Percentiles rank a stretch among this genome's conserved stretches.
phyloP scores from a whole-genome alignment of 768 basidiomycete genomes.

The Termitomyces sp. region DNA sequence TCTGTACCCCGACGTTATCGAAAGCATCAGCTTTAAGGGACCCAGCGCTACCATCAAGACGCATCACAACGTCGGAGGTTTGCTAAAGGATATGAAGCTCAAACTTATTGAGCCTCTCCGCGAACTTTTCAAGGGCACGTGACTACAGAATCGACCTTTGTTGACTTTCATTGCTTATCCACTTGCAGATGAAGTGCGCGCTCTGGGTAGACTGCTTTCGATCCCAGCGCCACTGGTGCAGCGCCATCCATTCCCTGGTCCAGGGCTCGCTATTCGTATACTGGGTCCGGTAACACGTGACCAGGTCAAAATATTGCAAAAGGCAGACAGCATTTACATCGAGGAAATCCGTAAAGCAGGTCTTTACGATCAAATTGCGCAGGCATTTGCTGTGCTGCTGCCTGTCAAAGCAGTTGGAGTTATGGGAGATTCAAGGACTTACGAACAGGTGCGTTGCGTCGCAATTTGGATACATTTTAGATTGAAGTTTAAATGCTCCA shows the following conservation, averaged over 20 bases:
- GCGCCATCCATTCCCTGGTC: slow-evolving; percentile 98
- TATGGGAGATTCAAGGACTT: slow-evolving; percentile 94
- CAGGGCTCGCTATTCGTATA: slow-evolving; percentile 96
- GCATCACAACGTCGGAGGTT: slow-evolving; percentile 97
- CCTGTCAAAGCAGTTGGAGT: slow-evolving; percentile 98
- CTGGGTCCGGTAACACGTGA: slow-evolving; percentile 92
- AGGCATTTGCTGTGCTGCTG: slow-evolving; percentile 93
- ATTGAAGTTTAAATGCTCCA: slow-evolving; percentile 1
- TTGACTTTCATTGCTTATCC: slow-evolving; percentile 2
- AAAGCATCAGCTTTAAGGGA: slow-evolving; percentile 98
- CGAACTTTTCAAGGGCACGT: slow-evolving; percentile 94
- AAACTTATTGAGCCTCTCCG: slow-evolving; percentile 97
- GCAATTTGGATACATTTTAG: neutral
- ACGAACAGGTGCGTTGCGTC: slow-evolving; percentile 66
- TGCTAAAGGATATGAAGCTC: slow-evolving; percentile 96
- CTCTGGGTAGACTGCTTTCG: slow-evolving; percentile 81
- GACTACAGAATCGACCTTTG: neutral
- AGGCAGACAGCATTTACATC: slow-evolving; percentile 94
- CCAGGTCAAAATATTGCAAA: slow-evolving; percentile 87
- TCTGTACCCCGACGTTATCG: slow-evolving; percentile 97
- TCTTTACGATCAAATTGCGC: slow-evolving; percentile 88
- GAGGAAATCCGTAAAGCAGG: slow-evolving; percentile 95
- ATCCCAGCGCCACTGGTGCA: slow-evolving; percentile 93
- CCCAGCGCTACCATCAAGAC: slow-evolving; percentile 99
- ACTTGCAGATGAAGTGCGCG: slow-evolving; percentile 85